These are phyloP conservation scores for Suillus subaureus DNA, from an alignment of 768 basidiomycete species.

Conservation along the genomic window DNA sequence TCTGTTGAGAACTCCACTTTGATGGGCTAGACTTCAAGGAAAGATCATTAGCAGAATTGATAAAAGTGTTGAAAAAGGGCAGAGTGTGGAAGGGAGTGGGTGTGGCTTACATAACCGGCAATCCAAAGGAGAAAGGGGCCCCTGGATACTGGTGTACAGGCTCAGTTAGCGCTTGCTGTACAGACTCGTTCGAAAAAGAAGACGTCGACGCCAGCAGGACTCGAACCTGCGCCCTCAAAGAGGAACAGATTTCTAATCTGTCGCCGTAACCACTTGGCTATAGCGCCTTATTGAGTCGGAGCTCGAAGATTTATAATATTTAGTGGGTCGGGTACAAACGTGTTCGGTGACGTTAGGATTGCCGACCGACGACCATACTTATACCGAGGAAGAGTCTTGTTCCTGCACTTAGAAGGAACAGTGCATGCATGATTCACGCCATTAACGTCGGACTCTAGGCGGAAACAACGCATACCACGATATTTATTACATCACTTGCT, in stretches of 20 bases:
- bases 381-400: neutral
- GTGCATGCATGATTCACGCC: neutral
- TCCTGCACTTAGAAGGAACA: neutral
- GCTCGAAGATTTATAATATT: too few species aligned
- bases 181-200: slow-evolving; percentile 14
- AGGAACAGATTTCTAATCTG: slow-evolving; percentile 41
- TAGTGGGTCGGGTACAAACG: neutral
- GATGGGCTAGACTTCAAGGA: too few species aligned
- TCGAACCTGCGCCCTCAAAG: slow-evolving; percentile 45
- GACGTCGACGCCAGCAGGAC: slow-evolving; percentile 43
- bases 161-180: too few species aligned
- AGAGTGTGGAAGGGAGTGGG: too few species aligned
- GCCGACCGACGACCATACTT: too few species aligned
- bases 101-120: too few species aligned
- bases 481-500: slow-evolving; percentile 2
- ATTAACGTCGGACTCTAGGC: neutral
- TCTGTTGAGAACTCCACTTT: too few species aligned
- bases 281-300: slow-evolving; percentile 45
- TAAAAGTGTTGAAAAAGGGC: too few species aligned
- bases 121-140: too few species aligned
- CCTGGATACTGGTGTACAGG: too few species aligned
- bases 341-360: too few species aligned
- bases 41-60: too few species aligned
- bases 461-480: neutral
- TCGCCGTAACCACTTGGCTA: slow-evolving; percentile 72